Conservation (phyloP, 179 eudicot genomes). For the Carnegiea gigantea region DNA sequence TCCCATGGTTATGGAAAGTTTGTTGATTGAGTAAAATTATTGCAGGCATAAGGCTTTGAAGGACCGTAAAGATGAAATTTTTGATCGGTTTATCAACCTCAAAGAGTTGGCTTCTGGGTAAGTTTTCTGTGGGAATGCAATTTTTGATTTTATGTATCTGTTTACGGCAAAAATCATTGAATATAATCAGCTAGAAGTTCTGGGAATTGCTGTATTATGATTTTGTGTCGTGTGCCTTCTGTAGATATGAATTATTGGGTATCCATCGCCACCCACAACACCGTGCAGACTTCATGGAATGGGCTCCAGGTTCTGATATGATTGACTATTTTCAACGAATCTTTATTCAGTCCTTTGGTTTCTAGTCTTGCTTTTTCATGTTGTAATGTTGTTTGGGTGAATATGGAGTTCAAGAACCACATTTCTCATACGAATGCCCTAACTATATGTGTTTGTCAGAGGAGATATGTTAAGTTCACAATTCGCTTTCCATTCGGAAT, state of each 20-base stretch:
- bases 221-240: conserved; percentile 17
- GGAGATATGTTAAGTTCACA: background rate
- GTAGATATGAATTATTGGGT: conserved; percentile 75
- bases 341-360: background rate
- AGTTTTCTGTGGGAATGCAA: conserved; percentile 22
- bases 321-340: background rate
- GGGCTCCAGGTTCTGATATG: conserved; percentile 91
- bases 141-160: background rate
- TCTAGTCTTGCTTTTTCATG: background rate
- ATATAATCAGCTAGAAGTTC: conserved; percentile 5
- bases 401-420: background rate
- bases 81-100: conserved; percentile 56
- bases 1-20: background rate
- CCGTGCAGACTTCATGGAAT: conserved; percentile 92
- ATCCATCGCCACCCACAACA: conserved; percentile 83
- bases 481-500: background rate
- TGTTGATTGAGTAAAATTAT: background rate
- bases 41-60: conserved; percentile 83
- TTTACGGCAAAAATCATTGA: background rate
- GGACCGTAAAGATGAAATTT: conserved; percentile 69
- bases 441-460: background rate
- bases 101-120: conserved; percentile 87
- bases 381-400: background rate
- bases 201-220: conserved; percentile 1
- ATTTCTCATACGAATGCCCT: background rate